A percentile compares a stretch with the other conserved stretches of the same genome.
Evolutionary conservation across 1,284 basidiomycete genomes (phyloP).

Genomic region (Puccinia coronata): DNA sequence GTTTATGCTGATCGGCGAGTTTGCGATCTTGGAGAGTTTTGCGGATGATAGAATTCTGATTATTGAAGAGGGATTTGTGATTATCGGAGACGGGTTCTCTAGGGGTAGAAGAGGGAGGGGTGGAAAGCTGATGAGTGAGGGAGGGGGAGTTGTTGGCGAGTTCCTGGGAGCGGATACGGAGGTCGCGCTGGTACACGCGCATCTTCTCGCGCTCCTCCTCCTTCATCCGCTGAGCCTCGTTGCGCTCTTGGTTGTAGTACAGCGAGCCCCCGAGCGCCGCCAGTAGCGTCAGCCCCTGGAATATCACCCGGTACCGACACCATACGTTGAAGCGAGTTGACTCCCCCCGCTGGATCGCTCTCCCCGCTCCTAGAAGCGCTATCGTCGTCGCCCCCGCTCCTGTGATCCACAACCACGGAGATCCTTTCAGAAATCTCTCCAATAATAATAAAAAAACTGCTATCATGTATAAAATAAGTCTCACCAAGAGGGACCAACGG

Average conservation of each 20-base stretch:
- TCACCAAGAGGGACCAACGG: conserved; percentile 17
- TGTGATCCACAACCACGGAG: neutral
- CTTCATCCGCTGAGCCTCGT: neutral
- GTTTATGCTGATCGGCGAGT: conserved; percentile 27
- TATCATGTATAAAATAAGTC: too few relatives aligned
- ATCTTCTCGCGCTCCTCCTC: conserved; percentile 30
- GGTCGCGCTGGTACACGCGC: conserved; percentile 22
- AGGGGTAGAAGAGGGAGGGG: too few relatives aligned
- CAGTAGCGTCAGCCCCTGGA: conserved; percentile 41
- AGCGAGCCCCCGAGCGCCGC: conserved; percentile 44
- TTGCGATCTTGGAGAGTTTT: conserved; percentile 24
- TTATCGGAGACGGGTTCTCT: neutral
- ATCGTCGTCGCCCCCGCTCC: conserved; percentile 47
- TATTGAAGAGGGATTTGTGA: conserved; percentile 3
- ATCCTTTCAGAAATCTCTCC: neutral
- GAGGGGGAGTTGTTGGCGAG: neutral
- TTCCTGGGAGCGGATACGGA: conserved; percentile 25
- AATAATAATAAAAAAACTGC: neutral
- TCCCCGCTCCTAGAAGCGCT: conserved; percentile 25
- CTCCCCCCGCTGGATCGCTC: conserved; percentile 29
- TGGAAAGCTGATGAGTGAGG: neutral
- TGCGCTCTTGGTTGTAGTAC: conserved; percentile 32
- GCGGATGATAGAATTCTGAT: conserved; percentile 7
- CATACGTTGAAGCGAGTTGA: conserved; percentile 27
- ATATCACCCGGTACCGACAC: conserved; percentile 34